Evolutionary conservation across 805 yeast genomes (phyloP).

Genomic region (Sungouiozyma intestinalis): DNA sequence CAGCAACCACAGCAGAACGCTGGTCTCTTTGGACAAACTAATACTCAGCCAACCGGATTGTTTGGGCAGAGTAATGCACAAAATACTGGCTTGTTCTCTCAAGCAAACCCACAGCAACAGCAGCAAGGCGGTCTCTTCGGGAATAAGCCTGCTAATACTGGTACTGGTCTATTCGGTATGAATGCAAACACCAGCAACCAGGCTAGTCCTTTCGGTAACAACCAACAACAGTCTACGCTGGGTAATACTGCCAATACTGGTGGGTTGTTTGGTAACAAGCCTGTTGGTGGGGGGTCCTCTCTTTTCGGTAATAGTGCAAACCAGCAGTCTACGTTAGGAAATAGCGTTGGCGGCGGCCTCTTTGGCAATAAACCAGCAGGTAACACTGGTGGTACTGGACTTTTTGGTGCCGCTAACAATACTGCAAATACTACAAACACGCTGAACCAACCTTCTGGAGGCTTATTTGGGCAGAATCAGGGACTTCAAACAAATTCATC

Average conservation of each 20-base stretch:
- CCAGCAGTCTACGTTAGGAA: conserved; percentile 5
- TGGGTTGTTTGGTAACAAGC: conserved; percentile 13
- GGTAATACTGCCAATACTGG: conserved; percentile 3
- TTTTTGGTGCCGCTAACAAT: conserved; percentile 27
- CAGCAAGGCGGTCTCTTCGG: conserved; percentile 9
- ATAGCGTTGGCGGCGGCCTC: conserved; percentile 32
- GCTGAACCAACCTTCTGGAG: conserved; percentile 2
- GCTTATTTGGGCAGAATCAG: conserved; percentile 23
- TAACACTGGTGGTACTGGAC: conserved; percentile 17
- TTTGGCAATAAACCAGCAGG: conserved; percentile 26
- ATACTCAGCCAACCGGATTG: conserved; percentile 21
- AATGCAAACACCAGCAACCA: conserved; percentile 1
- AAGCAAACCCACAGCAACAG: conserved; percentile 1
- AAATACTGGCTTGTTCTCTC: conserved; percentile 31
- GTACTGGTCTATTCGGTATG: conserved; percentile 16
- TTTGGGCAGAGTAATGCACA: conserved; percentile 19
- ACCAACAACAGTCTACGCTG: background rate
- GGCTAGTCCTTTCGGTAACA: background rate
- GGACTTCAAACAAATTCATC: background rate
- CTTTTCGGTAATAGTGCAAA: conserved; percentile 31
- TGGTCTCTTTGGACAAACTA: conserved; percentile 22
- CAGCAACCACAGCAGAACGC: conserved; percentile 10
- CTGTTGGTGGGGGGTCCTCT: conserved; percentile 25
- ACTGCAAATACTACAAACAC: conserved; percentile 8
- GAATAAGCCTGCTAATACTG: conserved; percentile 1